These are phyloP conservation scores for Rhizopogon salebrosus DNA, from an alignment of 768 basidiomycete species.

Conservation along the genomic window DNA sequence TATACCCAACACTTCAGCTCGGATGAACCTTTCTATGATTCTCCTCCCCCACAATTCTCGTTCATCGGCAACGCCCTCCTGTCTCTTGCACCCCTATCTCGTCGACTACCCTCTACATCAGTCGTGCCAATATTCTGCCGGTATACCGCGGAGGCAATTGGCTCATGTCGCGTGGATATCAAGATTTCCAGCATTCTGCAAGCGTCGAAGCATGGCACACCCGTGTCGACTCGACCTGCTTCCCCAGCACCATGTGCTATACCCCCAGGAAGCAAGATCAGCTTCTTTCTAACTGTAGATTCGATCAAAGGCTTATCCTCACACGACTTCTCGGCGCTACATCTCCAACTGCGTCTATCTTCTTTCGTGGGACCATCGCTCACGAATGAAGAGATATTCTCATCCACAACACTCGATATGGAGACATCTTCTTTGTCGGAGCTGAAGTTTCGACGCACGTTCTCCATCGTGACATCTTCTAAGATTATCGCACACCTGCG, in stretches of 20 bases:
- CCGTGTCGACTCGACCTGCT: constrained; percentile 64
- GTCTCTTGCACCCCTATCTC: constrained; percentile 76
- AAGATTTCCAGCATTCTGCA: constrained; percentile 68
- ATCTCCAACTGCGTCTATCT: constrained; percentile 84
- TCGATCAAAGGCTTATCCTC: constrained; percentile 83
- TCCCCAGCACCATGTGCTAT: constrained; percentile 68
- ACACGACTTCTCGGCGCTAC: constrained; percentile 83
- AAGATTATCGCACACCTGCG: constrained; percentile 70
- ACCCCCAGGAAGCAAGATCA: constrained; percentile 74
- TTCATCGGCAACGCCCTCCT: constrained; percentile 87
- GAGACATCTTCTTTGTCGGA: constrained; percentile 67
- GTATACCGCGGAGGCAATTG: constrained; percentile 93
- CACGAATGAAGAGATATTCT: constrained; percentile 75
- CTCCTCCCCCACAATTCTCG: constrained; percentile 82
- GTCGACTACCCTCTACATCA: constrained; percentile 68
- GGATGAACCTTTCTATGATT: constrained; percentile 90
- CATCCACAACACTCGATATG: constrained; percentile 71
- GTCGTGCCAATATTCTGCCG: constrained; percentile 87
- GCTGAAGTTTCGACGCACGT: constrained; percentile 77
- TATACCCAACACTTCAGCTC: constrained; percentile 93
- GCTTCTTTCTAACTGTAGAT: constrained; percentile 83
- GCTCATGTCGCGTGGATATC: constrained; percentile 85
- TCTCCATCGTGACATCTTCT: constrained; percentile 71
- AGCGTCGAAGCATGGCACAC: constrained; percentile 56
- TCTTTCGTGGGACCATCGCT: constrained; percentile 74